phyloP scores from a whole-genome alignment of 805 yeast species.

The Yamadazyma sp. region DNA sequence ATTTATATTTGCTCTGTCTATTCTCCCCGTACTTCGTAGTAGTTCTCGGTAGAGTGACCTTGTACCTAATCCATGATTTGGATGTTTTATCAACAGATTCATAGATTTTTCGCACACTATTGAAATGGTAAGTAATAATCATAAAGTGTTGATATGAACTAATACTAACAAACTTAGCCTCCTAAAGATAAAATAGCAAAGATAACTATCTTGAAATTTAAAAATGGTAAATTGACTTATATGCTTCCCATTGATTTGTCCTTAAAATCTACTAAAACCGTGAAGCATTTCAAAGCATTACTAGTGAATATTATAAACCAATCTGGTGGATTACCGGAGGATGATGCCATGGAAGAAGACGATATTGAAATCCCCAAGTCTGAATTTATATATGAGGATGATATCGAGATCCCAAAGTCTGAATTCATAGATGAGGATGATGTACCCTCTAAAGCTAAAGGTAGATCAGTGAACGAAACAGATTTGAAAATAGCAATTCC shows the following conservation, averaged over 20 bases:
- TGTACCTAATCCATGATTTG: conserved; percentile 7
- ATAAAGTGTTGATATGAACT: background rate
- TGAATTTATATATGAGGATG: conserved; percentile 23
- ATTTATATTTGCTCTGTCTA: background rate
- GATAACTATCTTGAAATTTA: conserved; percentile 33
- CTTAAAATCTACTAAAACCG: conserved; percentile 10
- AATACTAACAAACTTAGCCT: conserved; percentile 2
- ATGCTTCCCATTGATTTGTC: conserved; percentile 23
- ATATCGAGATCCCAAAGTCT: conserved; percentile 39
- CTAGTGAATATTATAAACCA: conserved; percentile 39
- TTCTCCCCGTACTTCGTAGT: conserved; percentile 6
- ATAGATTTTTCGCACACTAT: conserved; percentile 1
- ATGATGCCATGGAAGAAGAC: conserved; percentile 25
- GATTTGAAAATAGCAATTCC: conserved; percentile 42
- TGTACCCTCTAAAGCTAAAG: conserved; percentile 7
- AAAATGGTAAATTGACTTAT: conserved; percentile 29
- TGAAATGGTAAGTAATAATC: conserved; percentile 3
- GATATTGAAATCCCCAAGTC: conserved; percentile 39
- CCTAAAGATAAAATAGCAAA: conserved; percentile 4
- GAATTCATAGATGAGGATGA: conserved; percentile 26
- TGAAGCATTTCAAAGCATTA: conserved; percentile 17
- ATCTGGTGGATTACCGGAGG: conserved; percentile 46
- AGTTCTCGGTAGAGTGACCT: conserved; percentile 12
- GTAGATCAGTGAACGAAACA: conserved; percentile 10
- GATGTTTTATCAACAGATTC: conserved; percentile 4